Evolutionary conservation across 108 stramenopile genomes (phyloP).

Genomic region (Nitzschia sp.): DNA sequence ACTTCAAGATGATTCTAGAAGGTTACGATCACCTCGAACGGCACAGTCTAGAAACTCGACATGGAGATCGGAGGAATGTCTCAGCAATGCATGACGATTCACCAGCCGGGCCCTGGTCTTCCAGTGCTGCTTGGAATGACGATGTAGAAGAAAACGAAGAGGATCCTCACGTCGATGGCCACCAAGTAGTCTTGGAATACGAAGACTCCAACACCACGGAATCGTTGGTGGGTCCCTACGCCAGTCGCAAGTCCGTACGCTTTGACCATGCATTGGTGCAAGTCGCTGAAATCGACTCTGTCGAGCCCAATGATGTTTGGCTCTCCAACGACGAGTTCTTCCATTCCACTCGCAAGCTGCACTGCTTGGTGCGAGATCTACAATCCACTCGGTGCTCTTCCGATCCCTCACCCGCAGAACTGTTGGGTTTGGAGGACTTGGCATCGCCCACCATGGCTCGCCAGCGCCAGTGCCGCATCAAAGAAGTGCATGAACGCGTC

Average conservation of each 20-base stretch:
- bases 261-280: conserved; percentile 9
- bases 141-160: neutral
- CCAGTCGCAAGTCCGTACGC: conserved; percentile 10
- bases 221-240: neutral
- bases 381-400: neutral
- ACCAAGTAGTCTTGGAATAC: neutral
- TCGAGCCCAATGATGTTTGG: conserved; percentile 9
- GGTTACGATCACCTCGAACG: neutral
- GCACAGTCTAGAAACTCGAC: neutral
- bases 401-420: neutral
- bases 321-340: neutral
- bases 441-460: neutral
- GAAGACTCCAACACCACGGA: neutral
- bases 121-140: neutral
- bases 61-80: neutral
- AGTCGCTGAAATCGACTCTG: neutral
- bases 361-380: neutral
- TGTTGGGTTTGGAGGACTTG: conserved; percentile 20
- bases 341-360: neutral
- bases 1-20: neutral
- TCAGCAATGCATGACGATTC: neutral
- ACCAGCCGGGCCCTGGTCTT: neutral
- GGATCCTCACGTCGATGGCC: neutral
- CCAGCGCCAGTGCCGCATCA: neutral
- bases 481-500: conserved; percentile 1